These are phyloP conservation scores for Tylopilus vinaceipallidus DNA, from an alignment of 768 basidiomycete species.

Conservation along the genomic window DNA sequence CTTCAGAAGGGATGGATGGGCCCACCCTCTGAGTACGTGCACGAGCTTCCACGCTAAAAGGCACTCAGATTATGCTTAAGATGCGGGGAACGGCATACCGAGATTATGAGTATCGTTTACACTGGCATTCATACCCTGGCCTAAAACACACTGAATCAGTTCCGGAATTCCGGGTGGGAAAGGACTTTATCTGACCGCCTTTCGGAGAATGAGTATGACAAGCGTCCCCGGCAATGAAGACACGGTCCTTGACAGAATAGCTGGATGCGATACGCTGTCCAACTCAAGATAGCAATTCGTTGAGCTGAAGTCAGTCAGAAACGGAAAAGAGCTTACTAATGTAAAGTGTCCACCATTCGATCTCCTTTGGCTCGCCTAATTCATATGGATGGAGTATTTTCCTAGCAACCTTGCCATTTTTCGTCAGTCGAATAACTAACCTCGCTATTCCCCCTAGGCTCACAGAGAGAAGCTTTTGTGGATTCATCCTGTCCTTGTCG, in stretches of 20 bases:
- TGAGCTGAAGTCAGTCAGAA: too few species aligned
- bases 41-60: conserved; percentile 43
- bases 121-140: conserved; percentile 73
- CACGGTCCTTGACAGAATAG: conserved; percentile 55
- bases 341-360: too few species aligned
- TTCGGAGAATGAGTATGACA: conserved; percentile 68
- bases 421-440: background rate
- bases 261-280: conserved; percentile 76
- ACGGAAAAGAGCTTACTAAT: background rate
- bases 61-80: conserved; percentile 49
- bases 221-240: conserved; percentile 75
- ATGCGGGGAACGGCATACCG: conserved; percentile 30
- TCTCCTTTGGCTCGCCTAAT: background rate
- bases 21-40: conserved; percentile 24
- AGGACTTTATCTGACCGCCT: conserved; percentile 44
- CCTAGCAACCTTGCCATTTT: background rate
- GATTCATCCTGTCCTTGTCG: too few species aligned
- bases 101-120: conserved; percentile 75
- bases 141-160: conserved; percentile 29
- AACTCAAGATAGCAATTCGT: conserved; percentile 36
- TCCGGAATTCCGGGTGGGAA: background rate
- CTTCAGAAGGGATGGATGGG: background rate
- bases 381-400: background rate
- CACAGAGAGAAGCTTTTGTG: too few species aligned
- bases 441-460: too few species aligned